These are phyloP conservation scores for Ilex paraguariensis DNA, from an alignment of 305 asterid species.

Conservation along the genomic window DNA sequence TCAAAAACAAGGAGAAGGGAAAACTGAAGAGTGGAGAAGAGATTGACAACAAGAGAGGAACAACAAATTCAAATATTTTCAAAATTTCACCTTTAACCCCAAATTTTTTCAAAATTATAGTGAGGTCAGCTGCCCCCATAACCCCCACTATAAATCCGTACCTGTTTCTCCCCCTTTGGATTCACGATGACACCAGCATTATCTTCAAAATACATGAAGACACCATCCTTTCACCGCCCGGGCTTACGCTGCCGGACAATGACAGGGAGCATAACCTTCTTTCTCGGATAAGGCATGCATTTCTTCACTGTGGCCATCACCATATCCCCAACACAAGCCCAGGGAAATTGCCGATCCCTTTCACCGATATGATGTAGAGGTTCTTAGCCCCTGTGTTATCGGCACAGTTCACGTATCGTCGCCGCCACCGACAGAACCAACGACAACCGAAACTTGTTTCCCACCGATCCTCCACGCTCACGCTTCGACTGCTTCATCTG, in stretches of 20 bases:
- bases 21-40: too few relatives aligned
- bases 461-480: conserved; percentile 94
- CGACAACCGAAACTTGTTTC: conserved; percentile 91
- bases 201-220: conserved; percentile 93
- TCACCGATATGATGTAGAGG: conserved; percentile 78
- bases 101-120: too few relatives aligned
- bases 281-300: conserved; percentile 83
- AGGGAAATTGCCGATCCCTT: conserved; percentile 86
- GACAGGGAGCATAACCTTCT: conserved; percentile 96
- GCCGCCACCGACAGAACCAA: conserved; percentile 95
- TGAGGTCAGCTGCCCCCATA: too few relatives aligned
- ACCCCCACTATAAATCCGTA: too few relatives aligned
- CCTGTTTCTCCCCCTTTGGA: conserved; percentile 67
- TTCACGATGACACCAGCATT: conserved; percentile 69
- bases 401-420: conserved; percentile 87
- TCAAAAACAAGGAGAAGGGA: too few relatives aligned
- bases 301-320: conserved; percentile 94
- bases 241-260: conserved; percentile 93
- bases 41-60: too few relatives aligned
- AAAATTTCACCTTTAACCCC: too few relatives aligned
- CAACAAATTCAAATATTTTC: too few relatives aligned
- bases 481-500: too few relatives aligned
- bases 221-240: conserved; percentile 98
- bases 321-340: conserved; percentile 91
- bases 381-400: too few relatives aligned